Conservation (phyloP, 805 yeast genomes). For the Saccharomyces mikatae region DNA sequence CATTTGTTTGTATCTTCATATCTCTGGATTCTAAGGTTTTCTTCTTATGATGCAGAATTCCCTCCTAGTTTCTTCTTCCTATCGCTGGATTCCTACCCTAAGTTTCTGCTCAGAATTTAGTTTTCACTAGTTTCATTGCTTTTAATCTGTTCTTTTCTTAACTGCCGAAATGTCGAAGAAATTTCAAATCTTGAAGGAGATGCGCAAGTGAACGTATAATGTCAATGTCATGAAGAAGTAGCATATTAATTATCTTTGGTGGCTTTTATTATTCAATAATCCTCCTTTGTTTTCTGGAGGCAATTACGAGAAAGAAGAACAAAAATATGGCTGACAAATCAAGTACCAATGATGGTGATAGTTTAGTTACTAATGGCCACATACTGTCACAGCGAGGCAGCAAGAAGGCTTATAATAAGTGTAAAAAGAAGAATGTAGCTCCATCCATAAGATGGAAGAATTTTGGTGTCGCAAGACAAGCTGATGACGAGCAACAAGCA, state of each 20-base stretch:
- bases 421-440: not conserved
- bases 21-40: not conserved
- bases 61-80: not conserved
- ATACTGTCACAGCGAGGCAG: not conserved
- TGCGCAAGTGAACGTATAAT: not conserved
- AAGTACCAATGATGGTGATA: not conserved
- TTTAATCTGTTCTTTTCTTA: not conserved
- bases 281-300: not conserved
- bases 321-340: not conserved
- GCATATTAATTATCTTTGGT: not conserved
- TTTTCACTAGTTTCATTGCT: not conserved
- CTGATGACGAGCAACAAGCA: not conserved
- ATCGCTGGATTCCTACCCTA: not conserved
- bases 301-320: not conserved
- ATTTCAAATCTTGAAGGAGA: not conserved
- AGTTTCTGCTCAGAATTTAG: not conserved
- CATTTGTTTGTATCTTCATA: constrained; percentile 71
- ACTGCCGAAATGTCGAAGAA: not conserved
- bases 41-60: not conserved
- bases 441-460: not conserved
- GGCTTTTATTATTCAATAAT: not conserved
- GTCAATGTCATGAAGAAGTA: not conserved
- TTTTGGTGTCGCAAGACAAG: not conserved
- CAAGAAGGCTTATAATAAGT: not conserved
- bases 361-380: not conserved